Evolutionary conservation across 2,329 filamentous ascomycete genomes (phyloP).

Genomic region (Monosporascus sp.): DNA sequence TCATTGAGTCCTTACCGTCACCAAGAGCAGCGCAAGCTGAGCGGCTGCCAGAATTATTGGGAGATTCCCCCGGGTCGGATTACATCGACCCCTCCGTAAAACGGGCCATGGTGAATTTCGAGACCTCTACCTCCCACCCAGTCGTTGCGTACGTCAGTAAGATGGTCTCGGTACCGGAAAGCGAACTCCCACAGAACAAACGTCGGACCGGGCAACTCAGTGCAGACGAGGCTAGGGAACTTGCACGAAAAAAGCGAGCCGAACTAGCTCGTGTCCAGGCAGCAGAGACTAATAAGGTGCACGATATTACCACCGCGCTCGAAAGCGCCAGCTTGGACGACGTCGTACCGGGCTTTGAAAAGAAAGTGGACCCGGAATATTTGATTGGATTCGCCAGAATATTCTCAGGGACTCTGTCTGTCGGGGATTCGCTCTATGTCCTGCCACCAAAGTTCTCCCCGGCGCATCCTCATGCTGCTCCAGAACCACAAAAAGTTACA

Average conservation of each 20-base stretch:
- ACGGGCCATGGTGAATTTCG: constrained; percentile 79
- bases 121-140: constrained; percentile 63
- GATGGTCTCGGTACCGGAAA: constrained; percentile 93
- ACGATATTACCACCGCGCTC: constrained; percentile 56
- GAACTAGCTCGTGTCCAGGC: constrained; percentile 79
- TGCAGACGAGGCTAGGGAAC: constrained; percentile 82
- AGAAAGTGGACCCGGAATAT: constrained; percentile 71
- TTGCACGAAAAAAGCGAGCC: constrained; percentile 82
- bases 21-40: constrained; percentile 74
- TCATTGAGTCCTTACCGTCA: constrained; percentile 86
- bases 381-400: constrained; percentile 91
- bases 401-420: constrained; percentile 83
- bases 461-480: constrained; percentile 63
- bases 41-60: constrained; percentile 72
- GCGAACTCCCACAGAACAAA: constrained; percentile 84
- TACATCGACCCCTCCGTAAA: constrained; percentile 65
- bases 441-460: constrained; percentile 91
- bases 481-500: constrained; percentile 74
- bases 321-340: constrained; percentile 57
- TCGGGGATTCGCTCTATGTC: constrained; percentile 88
- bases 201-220: constrained; percentile 66
- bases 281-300: constrained; percentile 45
- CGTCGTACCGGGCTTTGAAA: constrained; percentile 38
- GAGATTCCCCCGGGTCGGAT: constrained; percentile 70
- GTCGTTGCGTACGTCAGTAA: constrained; percentile 96